These are phyloP conservation scores for Hypoxylon sp. DNA, from an alignment of 2,329 filamentous ascomycete genomes.

Conservation along the genomic window DNA sequence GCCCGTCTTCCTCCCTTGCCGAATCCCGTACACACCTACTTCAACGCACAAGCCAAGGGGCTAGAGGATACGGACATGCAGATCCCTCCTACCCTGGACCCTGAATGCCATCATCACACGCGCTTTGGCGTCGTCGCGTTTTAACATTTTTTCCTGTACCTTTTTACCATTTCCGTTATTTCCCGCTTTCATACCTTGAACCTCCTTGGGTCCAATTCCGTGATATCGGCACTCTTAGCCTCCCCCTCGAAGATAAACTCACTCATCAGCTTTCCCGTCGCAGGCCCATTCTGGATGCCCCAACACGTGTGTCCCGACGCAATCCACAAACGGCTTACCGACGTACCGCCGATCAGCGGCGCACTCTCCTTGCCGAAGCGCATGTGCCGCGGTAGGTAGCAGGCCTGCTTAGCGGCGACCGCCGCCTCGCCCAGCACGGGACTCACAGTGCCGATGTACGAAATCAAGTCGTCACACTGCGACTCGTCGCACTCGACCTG, in stretches of 20 bases:
- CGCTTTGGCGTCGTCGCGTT: constrained; percentile 34
- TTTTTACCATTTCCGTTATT: background rate
- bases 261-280: constrained; percentile 84
- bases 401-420: constrained; percentile 85
- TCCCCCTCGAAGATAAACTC: constrained; percentile 83
- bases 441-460: constrained; percentile 79
- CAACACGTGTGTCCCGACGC: constrained; percentile 96
- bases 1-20: constrained; percentile 17
- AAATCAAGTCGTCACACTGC: constrained; percentile 87
- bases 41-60: constrained; percentile 36
- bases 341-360: constrained; percentile 84
- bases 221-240: constrained; percentile 77
- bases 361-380: constrained; percentile 72
- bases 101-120: constrained; percentile 29
- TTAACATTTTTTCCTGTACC: constrained; percentile 3
- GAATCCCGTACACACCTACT: constrained; percentile 24
- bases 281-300: constrained; percentile 97
- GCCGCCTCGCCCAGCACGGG: constrained; percentile 77
- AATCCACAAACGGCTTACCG: constrained; percentile 80
- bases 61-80: constrained; percentile 18
- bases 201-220: constrained; percentile 76
- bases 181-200: constrained; percentile 65
- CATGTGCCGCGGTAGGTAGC: constrained; percentile 88
- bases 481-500: constrained; percentile 81
- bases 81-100: constrained; percentile 9